A percentile compares a stretch with the other conserved stretches of the same genome.
Evolutionary conservation across 768 basidiomycete genomes (phyloP).

Genomic region (Phanerodontia chrysosporium): DNA sequence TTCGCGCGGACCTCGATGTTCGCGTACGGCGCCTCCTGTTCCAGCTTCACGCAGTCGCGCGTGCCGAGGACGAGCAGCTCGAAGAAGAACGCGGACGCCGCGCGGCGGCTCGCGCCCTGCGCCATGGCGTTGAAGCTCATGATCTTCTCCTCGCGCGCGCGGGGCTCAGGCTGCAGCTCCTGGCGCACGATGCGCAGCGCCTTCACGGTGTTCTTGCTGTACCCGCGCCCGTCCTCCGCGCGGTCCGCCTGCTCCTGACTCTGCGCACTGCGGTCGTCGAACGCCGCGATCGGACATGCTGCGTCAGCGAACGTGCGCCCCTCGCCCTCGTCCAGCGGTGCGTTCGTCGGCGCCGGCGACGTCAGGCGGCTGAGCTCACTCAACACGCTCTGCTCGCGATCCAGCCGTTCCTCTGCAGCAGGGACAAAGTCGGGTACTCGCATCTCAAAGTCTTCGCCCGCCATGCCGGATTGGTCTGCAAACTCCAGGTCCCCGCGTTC

Average conservation of each 20-base stretch:
- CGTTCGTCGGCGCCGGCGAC: constrained; percentile 57
- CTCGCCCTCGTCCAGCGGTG: constrained; percentile 50
- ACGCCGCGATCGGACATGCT: constrained; percentile 75
- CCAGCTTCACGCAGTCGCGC: constrained; percentile 81
- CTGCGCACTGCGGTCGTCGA: constrained; percentile 57
- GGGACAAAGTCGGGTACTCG: constrained; percentile 50
- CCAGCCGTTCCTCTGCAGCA: constrained; percentile 28
- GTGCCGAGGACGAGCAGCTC: constrained; percentile 93
- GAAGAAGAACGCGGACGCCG: constrained; percentile 96
- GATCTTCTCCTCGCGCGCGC: constrained; percentile 46
- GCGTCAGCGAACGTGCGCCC: constrained; percentile 66
- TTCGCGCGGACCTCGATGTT: constrained; percentile 84
- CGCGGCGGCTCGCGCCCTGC: constrained; percentile 83
- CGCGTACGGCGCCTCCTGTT: constrained; percentile 71
- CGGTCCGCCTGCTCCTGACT: constrained; percentile 48
- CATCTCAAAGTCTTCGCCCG: constrained; percentile 73
- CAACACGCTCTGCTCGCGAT: constrained; percentile 42
- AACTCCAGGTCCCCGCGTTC: constrained; percentile 49
- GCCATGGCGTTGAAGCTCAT: constrained; percentile 79
- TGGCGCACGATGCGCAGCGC: constrained; percentile 72
- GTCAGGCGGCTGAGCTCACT: constrained; percentile 60
- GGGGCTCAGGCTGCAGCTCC: constrained; percentile 56
- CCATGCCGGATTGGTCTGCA: constrained; percentile 48
- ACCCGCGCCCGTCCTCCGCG: constrained; percentile 59
- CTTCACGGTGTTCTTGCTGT: constrained; percentile 86